These are phyloP conservation scores for Elongisporangium prolatum DNA, from an alignment of 352 stramenopile species.

Conservation along the genomic window DNA sequence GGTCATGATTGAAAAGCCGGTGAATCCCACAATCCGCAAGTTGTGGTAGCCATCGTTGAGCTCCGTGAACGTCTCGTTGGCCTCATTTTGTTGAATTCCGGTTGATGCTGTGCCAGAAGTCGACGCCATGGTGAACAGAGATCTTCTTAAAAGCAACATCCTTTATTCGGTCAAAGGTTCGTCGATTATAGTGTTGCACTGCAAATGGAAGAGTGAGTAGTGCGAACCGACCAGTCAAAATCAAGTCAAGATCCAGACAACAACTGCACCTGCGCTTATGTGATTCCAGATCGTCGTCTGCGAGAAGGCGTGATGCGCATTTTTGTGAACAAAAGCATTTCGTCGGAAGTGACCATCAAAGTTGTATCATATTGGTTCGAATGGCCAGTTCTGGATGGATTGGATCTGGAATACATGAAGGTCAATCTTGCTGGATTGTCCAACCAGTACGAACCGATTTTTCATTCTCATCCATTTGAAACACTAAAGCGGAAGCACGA, in stretches of 20 bases:
- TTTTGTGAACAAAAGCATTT: background rate
- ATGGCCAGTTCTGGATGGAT: background rate
- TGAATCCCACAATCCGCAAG: slow-evolving; percentile 5
- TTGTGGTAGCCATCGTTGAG: slow-evolving; percentile 4
- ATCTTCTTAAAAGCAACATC: background rate
- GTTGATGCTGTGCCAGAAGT: background rate
- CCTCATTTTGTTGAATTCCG: background rate
- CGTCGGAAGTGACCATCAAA: background rate
- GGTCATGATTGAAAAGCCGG: slow-evolving; percentile 12
- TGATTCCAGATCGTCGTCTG: background rate
- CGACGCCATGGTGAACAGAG: background rate
- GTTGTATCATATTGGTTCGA: background rate
- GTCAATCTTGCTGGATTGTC: background rate
- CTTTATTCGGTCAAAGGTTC: no score
- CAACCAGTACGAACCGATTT: background rate
- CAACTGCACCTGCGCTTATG: background rate
- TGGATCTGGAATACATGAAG: background rate
- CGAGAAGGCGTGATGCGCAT: background rate
- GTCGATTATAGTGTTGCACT: background rate
- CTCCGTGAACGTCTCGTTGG: slow-evolving; percentile 3
- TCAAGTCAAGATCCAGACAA: background rate
- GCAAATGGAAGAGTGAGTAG: background rate
- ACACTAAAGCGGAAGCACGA: background rate
- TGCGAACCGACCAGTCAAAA: background rate
- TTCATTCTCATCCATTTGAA: background rate